Evolutionary conservation across 495 filamentous ascomycete genomes (phyloP).

Genomic region (Saxophila tyrrhenica): DNA sequence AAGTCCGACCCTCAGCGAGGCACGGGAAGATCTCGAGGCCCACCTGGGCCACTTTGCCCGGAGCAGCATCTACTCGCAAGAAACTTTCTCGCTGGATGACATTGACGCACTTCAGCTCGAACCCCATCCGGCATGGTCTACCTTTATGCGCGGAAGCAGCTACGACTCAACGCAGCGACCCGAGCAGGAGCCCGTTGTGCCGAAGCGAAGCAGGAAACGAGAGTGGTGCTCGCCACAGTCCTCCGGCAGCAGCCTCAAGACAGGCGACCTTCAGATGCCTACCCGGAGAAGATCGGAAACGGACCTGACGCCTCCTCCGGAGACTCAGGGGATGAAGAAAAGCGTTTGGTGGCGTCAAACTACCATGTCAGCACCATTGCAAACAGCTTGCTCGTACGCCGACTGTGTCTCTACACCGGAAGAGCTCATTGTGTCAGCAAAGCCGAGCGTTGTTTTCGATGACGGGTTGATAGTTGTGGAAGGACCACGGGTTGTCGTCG

Average conservation of each 20-base stretch:
- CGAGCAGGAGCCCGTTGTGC: conserved; percentile 9
- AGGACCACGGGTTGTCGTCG: conserved; percentile 2
- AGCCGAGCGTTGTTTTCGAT: neutral
- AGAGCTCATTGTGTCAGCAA: too few relatives aligned
- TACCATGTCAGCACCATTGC: neutral
- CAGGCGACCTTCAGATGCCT: neutral
- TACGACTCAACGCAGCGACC: conserved; percentile 9
- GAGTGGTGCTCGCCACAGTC: conserved; percentile 7
- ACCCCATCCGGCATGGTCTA: neutral
- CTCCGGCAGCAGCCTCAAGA: neutral
- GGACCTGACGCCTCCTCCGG: neutral
- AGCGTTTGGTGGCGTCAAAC: neutral
- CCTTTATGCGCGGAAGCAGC: neutral
- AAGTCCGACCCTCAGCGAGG: conserved; percentile 31
- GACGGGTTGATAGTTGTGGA: neutral
- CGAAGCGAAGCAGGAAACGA: conserved; percentile 17
- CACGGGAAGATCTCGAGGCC: conserved; percentile 26
- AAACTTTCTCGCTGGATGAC: neutral
- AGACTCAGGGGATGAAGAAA: neutral
- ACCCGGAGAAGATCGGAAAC: neutral
- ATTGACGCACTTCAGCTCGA: neutral
- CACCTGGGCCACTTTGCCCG: conserved; percentile 22
- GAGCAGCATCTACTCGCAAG: neutral
- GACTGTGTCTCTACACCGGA: neutral
- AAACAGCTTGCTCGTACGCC: too few relatives aligned